Conservation (phyloP, 192 early-diverging fungal genomes). For the Mortierella claussenii region DNA sequence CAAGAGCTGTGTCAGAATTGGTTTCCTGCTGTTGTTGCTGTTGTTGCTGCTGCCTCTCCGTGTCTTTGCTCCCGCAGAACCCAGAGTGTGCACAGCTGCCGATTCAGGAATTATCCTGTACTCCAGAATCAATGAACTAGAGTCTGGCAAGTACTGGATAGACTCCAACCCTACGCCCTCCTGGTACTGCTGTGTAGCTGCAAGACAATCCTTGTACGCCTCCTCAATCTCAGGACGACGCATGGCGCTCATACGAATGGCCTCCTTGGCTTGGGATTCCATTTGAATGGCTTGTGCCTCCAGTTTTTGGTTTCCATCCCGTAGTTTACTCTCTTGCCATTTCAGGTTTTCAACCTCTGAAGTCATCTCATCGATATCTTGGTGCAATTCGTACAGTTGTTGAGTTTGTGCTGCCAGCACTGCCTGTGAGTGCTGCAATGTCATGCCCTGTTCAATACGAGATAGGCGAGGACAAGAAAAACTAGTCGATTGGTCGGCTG, state of each 20-base stretch:
- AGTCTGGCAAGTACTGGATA: conserved; percentile 30
- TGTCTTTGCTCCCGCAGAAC: background rate
- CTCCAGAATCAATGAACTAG: conserved; percentile 25
- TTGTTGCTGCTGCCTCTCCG: background rate
- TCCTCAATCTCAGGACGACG: conserved; percentile 36
- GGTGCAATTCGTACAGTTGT: conserved; percentile 33
- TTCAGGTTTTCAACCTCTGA: conserved; percentile 36
- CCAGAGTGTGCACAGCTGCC: conserved; percentile 7
- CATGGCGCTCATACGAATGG: conserved; percentile 33
- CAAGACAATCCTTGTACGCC: conserved; percentile 42
- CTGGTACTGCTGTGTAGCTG: conserved; percentile 35
- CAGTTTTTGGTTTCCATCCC: conserved; percentile 31
- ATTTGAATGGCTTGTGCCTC: conserved; percentile 8
- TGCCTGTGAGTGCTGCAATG: conserved; percentile 26
- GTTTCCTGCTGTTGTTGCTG: conserved; percentile 12
- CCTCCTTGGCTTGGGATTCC: conserved; percentile 37
- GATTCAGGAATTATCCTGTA: conserved; percentile 33
- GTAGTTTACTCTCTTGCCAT: conserved; percentile 40
- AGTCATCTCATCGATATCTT: conserved; percentile 30
- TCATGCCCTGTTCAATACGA: conserved; percentile 36
- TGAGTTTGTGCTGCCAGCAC: conserved; percentile 38
- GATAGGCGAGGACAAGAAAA: too few relatives aligned
- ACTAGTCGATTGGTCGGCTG: too few relatives aligned
- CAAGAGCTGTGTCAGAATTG: conserved; percentile 19
- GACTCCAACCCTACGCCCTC: conserved; percentile 45